These are phyloP conservation scores for Curvularia sp. DNA, from an alignment of 2,329 filamentous ascomycete genomes.

Conservation along the genomic window DNA sequence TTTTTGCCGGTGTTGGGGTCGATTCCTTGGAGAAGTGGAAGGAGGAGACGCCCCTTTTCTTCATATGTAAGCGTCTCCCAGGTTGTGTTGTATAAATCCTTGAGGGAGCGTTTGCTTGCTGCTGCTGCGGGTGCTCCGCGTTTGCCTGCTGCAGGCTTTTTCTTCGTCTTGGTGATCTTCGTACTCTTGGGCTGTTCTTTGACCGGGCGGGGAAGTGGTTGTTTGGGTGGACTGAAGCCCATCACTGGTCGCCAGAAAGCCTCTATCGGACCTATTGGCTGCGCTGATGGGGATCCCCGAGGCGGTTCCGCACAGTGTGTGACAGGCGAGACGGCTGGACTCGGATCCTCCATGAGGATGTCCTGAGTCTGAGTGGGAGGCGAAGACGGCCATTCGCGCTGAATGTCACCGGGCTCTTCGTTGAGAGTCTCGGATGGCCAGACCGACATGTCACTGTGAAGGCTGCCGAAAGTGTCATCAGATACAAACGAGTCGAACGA, in stretches of 20 bases:
- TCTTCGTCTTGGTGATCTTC: conserved; percentile 4
- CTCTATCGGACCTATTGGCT: background rate
- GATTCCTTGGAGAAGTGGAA: conserved; percentile 28
- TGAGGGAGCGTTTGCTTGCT: background rate
- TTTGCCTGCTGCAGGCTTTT: conserved; percentile 1
- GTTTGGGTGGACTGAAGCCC: background rate
- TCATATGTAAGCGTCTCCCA: conserved; percentile 21
- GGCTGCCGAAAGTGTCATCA: background rate
- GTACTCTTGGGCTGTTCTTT: background rate
- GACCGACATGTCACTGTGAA: conserved; percentile 3
- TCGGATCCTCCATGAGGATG: background rate
- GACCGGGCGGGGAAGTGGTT: background rate
- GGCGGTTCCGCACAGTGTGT: background rate
- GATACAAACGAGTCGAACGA: background rate
- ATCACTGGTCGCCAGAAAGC: conserved; percentile 3
- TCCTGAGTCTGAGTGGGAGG: background rate
- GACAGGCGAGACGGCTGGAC: background rate
- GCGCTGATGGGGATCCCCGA: background rate
- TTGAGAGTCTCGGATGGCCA: background rate
- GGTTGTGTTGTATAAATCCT: conserved; percentile 17
- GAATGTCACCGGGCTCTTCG: background rate
- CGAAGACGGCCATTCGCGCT: background rate
- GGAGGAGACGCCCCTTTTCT: conserved; percentile 30
- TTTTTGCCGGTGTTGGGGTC: conserved; percentile 23
- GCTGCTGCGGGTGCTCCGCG: background rate